These are phyloP conservation scores for Rhizophagus clarus DNA, from an alignment of 192 early-diverging fungal species.

Conservation along the genomic window DNA sequence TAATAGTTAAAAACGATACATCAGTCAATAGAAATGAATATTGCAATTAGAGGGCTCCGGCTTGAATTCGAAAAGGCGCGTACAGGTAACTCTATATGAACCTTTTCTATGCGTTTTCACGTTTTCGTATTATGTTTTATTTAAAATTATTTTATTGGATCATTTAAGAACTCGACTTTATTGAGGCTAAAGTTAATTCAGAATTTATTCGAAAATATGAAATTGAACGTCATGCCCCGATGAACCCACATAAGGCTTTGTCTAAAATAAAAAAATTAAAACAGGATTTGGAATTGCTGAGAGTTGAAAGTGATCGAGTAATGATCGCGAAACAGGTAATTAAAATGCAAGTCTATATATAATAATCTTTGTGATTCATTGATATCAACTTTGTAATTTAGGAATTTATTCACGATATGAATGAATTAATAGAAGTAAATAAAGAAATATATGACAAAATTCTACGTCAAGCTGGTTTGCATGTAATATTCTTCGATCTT, in stretches of 20 bases:
- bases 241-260: conserved; percentile 19
- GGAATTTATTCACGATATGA: conserved; percentile 19
- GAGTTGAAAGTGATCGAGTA: conserved; percentile 2
- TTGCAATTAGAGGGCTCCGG: not conserved
- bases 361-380: not conserved
- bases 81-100: not conserved
- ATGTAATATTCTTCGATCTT: not conserved
- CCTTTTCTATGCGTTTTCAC: not conserved
- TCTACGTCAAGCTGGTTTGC: not conserved
- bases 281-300: not conserved
- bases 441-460: not conserved
- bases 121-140: not conserved
- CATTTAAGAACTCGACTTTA: conserved; percentile 20
- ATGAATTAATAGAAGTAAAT: conserved; percentile 3
- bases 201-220: conserved; percentile 28
- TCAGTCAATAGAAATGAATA: not conserved
- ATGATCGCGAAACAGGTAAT: conserved; percentile 25
- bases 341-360: not conserved
- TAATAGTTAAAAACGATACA: too few relatives aligned
- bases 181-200: conserved; percentile 16
- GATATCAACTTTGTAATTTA: not conserved
- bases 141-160: not conserved
- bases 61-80: not conserved
- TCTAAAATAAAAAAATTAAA: conserved; percentile 14
- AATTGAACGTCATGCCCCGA: conserved; percentile 20